Evolutionary conservation across 495 filamentous ascomycete genomes (phyloP).

Genomic region (Neurospora africana): DNA sequence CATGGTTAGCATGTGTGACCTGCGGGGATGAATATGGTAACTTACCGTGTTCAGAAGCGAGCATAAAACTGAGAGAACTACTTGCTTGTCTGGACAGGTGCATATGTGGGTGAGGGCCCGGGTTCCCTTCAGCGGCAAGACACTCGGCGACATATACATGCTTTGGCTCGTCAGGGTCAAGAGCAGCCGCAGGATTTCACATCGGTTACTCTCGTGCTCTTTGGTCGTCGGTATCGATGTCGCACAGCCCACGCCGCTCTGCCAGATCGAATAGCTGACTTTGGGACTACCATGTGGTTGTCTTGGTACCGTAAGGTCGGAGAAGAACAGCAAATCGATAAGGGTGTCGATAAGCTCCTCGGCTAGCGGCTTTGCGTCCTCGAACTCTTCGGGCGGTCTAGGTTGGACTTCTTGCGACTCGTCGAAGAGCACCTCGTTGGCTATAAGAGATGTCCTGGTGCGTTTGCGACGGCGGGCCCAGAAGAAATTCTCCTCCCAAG

Average conservation of each 20-base stretch:
- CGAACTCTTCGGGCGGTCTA: slow-evolving; percentile 50
- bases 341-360: slow-evolving; percentile 91
- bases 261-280: slow-evolving; percentile 92
- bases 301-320: slow-evolving; percentile 72
- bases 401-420: slow-evolving; percentile 50
- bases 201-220: slow-evolving; percentile 83
- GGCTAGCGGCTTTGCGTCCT: slow-evolving; percentile 77
- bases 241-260: slow-evolving; percentile 94
- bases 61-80: slow-evolving; percentile 79
- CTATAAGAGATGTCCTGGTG: slow-evolving; percentile 40
- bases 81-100: slow-evolving; percentile 80
- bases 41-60: slow-evolving; percentile 93
- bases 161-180: slow-evolving; percentile 80
- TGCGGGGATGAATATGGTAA: background rate
- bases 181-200: slow-evolving; percentile 78
- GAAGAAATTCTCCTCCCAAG: slow-evolving; percentile 89
- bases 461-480: slow-evolving; percentile 67
- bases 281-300: slow-evolving; percentile 59
- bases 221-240: slow-evolving; percentile 77
- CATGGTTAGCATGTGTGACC: slow-evolving; percentile 9
- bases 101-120: slow-evolving; percentile 81
- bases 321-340: slow-evolving; percentile 83
- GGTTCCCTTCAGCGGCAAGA: slow-evolving; percentile 76
- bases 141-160: slow-evolving; percentile 80
- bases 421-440: slow-evolving; percentile 75